Evolutionary conservation across 164 flowering plant genomes (phyloP), one percentile per base, ranked within the genome.

Genomic region (Kingdonia uniflora): DNA sequence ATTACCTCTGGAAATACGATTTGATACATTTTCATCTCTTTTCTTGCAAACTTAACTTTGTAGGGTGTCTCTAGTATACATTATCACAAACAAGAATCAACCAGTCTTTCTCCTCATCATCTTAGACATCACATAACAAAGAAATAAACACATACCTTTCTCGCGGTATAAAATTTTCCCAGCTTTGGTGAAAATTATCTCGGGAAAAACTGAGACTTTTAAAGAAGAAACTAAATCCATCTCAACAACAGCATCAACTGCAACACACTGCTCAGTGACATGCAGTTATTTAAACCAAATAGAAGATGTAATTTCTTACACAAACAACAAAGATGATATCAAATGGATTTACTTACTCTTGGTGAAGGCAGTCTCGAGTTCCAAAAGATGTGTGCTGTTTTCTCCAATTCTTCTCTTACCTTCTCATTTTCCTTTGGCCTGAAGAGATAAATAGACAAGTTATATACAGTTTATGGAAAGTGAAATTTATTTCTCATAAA

Each of bases 281-380:
- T 21, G 16, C 16, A 10, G 24, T 38, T 14, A 39, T 14, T 35
- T 51, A 33, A 42, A 10, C 25, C 41, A 8, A 45, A 13, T 19
- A 17, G 4, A 14, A 2, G 16, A 2, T 10, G 25, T 17, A 52
- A n/a, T 16, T 17, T 12, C 19, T 11, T 19, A 17, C 19, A 37
- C 17, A 43, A 56, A 43, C 42, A 41, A 26, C 10, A 19, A 35
- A 46, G 21, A 29, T 29, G 35, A 29, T 11, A 23, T 4, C 16
- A 42, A 48, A 65, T 29, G 45, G 47, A 4, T 54, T 45, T 16
- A 37, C 86, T 71, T 68, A 90, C 97, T 55, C 99, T 78, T 16
- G 97, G 96, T 2, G 95, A 86, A 67, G 99, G 99, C 56, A 88
- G 70, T 58, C 84, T 67, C 60, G 91, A 84, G 63, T 86, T 81